Base-by-base conservation (phyloP, 2,329 filamentous ascomycete genomes). In the Ophiostoma australiae region DNA sequence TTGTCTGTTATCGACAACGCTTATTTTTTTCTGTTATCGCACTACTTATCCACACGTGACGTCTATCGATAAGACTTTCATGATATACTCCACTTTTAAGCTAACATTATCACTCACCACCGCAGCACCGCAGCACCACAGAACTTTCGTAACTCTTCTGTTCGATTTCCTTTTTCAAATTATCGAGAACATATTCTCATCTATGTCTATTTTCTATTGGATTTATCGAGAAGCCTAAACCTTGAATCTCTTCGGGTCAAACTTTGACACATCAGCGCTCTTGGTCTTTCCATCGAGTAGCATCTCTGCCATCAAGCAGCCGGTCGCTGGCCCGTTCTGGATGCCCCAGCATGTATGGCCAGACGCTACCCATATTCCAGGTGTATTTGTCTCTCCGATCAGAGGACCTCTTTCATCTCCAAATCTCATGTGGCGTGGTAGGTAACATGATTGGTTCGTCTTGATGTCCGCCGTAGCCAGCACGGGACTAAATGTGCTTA, bases 281-380 rank as follows among this genome's bases (percentile, higher is more conserved):
- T 80, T 89, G 0, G 90, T 86, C 72, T 82, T 80, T 0, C 91
- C 91, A 70, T 94, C 91, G 76, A 94, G 88, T 1, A 95, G 81
- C 80, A 91, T 88, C 79, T 94, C 91, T 52, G 90, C 90, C 82
- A 95, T 90, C 55, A 94, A 79, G 80, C 90, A 92, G 4, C 92
- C 92, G 8, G 94, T 98, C 1, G 86, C 95, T 0, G 94, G 94
- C 0, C 89, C 93, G 81, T 99, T 98, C 81, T 98, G 94, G 31
- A 99, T 97, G 0, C 95, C 95, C 95, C 95, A 99, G 81, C 94
- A 98, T 1, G 93, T 97, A 82, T 99, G 95, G 0, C 95, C 95
- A 0, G 92, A 86, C 0, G 95, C 95, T 72, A 98, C 83, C 79
- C 91, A 90, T 63, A 98, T 77, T 0, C 94, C 93, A 7, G 88